Evolutionary conservation across 2,329 filamentous ascomycete genomes (phyloP).

Genomic region (Colletotrichum camelliae): DNA sequence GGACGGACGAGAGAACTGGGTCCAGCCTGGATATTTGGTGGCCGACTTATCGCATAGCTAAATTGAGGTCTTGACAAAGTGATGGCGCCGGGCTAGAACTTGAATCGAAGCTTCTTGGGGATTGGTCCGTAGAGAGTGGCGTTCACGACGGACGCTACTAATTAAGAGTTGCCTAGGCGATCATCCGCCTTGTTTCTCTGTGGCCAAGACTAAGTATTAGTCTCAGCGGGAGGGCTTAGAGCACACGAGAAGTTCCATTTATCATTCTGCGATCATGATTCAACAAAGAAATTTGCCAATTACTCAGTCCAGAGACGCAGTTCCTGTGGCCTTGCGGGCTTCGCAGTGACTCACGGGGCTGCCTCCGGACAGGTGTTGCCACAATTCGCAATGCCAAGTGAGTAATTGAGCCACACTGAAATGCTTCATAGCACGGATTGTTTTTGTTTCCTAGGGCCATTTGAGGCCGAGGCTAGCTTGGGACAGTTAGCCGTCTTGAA

Average conservation of each 20-base stretch:
- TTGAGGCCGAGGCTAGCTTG: neutral
- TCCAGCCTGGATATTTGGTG: neutral
- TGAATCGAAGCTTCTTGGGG: neutral
- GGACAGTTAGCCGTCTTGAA: neutral
- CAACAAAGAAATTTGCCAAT: neutral
- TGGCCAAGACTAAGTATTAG: neutral
- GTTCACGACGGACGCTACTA: neutral
- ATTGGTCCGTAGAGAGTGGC: neutral
- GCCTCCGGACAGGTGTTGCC: neutral
- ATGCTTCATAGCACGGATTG: neutral
- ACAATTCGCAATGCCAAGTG: neutral
- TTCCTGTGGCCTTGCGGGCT: neutral
- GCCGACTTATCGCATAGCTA: neutral
- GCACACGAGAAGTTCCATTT: neutral
- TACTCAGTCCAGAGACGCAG: neutral
- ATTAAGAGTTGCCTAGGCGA: neutral
- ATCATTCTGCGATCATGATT: neutral
- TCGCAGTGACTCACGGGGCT: neutral
- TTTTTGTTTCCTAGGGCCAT: neutral
- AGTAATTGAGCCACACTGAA: neutral
- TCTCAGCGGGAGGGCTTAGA: neutral
- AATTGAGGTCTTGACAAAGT: neutral
- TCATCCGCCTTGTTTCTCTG: neutral
- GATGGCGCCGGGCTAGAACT: constrained; percentile 1
- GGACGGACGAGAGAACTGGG: neutral